Percentiles rank a stretch among this genome's conserved stretches.
phyloP scores from a whole-genome alignment of 2,329 filamentous ascomycete genomes.

The Colletotrichum somersetense region DNA sequence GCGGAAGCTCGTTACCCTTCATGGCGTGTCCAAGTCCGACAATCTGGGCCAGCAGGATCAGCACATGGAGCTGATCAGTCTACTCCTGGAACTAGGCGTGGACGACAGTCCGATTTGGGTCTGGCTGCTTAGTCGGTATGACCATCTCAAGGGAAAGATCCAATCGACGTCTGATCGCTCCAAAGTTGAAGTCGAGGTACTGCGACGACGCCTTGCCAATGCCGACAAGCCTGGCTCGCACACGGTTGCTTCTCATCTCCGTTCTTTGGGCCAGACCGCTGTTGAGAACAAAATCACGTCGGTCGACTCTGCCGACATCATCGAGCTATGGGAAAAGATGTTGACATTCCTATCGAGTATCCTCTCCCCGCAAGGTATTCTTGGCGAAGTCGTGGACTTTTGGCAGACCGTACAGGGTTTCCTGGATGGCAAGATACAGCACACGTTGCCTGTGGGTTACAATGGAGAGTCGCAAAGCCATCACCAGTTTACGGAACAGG shows the following conservation, averaged over 20 bases:
- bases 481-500: slow-evolving; percentile 81
- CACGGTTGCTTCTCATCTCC: slow-evolving; percentile 80
- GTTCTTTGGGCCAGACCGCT: slow-evolving; percentile 76
- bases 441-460: slow-evolving; percentile 81
- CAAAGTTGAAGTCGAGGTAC: slow-evolving; percentile 91
- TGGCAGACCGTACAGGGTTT: slow-evolving; percentile 95
- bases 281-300: slow-evolving; percentile 71
- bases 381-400: slow-evolving; percentile 92
- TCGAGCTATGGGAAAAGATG: slow-evolving; percentile 95
- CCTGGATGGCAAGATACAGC: slow-evolving; percentile 86
- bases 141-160: slow-evolving; percentile 90
- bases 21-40: slow-evolving; percentile 67
- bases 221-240: slow-evolving; percentile 78
- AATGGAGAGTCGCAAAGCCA: slow-evolving; percentile 85
- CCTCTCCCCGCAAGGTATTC: slow-evolving; percentile 81
- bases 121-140: slow-evolving; percentile 91
- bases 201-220: slow-evolving; percentile 83
- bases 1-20: slow-evolving; percentile 80
- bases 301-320: slow-evolving; percentile 83
- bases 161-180: slow-evolving; percentile 84
- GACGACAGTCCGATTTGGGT: slow-evolving; percentile 97
- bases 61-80: slow-evolving; percentile 90
- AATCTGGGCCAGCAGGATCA: slow-evolving; percentile 73
- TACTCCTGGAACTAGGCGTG: slow-evolving; percentile 93
- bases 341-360: slow-evolving; percentile 79